Percentiles rank a stretch among this genome's conserved stretches.
phyloP scores from a whole-genome alignment of 2,329 filamentous ascomycete species.

The Calonectria crousiana region DNA sequence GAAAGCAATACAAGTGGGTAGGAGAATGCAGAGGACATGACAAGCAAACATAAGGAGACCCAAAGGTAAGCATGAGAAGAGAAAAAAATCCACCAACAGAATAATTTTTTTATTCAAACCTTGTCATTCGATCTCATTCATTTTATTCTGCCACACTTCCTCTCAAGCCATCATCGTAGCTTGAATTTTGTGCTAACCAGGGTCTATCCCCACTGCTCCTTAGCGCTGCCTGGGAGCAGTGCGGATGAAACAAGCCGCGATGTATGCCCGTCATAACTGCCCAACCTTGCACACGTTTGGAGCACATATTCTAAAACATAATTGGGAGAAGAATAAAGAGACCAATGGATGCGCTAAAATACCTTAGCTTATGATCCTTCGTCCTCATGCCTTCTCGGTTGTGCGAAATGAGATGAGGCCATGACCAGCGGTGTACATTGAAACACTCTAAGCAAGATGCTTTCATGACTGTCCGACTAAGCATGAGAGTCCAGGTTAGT shows the following conservation, averaged over 20 bases:
- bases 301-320: background rate
- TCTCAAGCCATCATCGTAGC: background rate
- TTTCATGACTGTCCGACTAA: background rate
- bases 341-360: background rate
- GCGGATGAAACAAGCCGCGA: conserved; percentile 18
- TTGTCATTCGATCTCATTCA: background rate
- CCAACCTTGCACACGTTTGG: conserved; percentile 10
- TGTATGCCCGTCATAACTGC: conserved; percentile 9
- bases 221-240: conserved; percentile 26
- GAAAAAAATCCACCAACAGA: background rate
- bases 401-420: background rate
- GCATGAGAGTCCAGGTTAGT: background rate
- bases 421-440: background rate
- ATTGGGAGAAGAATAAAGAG: background rate
- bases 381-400: background rate
- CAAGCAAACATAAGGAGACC: background rate
- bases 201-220: conserved; percentile 35
- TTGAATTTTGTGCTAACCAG: conserved; percentile 4
- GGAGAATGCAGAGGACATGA: background rate
- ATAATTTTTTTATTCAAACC: background rate
- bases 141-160: too few relatives aligned
- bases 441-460: background rate
- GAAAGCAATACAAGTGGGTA: background rate
- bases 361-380: background rate
- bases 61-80: background rate